Conservation (phyloP, 1,139 yeast species). For the Geotrichum europaeum region DNA sequence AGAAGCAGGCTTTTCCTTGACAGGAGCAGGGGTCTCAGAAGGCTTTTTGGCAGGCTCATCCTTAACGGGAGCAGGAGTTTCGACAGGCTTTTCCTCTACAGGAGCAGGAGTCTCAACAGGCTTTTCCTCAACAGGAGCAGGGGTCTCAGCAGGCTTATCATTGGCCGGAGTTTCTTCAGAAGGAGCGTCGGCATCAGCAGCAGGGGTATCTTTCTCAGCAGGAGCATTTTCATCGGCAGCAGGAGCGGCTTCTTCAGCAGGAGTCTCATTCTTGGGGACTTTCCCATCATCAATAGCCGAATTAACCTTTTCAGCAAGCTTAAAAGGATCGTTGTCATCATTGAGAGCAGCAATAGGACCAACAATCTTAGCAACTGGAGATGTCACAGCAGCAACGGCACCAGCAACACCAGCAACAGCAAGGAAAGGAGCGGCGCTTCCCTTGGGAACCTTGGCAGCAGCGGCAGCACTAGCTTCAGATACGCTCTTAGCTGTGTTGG, state of each 20-base stretch:
- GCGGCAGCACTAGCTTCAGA: constrained; percentile 13
- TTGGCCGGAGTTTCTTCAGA: background rate
- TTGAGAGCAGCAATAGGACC: constrained; percentile 15
- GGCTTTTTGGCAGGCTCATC: constrained; percentile 1
- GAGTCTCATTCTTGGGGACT: background rate
- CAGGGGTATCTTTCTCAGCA: background rate
- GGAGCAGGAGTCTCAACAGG: constrained; percentile 4
- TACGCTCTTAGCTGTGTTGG: constrained; percentile 6
- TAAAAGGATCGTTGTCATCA: constrained; percentile 9
- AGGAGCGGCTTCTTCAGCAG: constrained; percentile 7
- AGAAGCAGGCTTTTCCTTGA: background rate
- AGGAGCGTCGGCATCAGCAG: background rate
- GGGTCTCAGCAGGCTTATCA: background rate
- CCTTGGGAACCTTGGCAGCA: constrained; percentile 12
- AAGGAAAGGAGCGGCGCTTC: constrained; percentile 13
- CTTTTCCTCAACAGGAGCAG: constrained; percentile 1
- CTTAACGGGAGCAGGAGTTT: background rate
- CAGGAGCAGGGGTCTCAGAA: background rate
- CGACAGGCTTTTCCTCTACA: constrained; percentile 1
- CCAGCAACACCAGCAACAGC: constrained; percentile 15
- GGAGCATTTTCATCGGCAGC: constrained; percentile 1
- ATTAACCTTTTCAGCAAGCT: constrained; percentile 11
- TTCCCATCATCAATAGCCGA: constrained; percentile 1
- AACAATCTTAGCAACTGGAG: constrained; percentile 11
- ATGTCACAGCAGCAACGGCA: constrained; percentile 12